Conservation (phyloP, 164 flowering plant genomes). For the Magnolia kwangsiensis region DNA sequence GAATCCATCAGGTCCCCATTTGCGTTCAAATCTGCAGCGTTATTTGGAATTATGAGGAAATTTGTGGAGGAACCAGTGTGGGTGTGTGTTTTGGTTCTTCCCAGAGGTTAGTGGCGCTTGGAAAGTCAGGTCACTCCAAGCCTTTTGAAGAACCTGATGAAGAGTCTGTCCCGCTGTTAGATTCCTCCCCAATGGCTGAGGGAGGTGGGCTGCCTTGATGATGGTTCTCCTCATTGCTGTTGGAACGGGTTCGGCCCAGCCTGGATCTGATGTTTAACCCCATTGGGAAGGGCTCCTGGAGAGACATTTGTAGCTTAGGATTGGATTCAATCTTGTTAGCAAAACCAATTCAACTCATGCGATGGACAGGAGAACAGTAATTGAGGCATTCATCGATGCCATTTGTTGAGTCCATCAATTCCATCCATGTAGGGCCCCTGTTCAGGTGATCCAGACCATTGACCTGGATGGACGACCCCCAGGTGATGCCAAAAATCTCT, state of each 20-base stretch:
- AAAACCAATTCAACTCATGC: not conserved
- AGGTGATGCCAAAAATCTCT: not conserved
- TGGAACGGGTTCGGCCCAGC: constrained; percentile 41
- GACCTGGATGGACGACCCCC: not conserved
- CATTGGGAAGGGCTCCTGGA: constrained; percentile 86
- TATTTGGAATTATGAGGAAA: not conserved
- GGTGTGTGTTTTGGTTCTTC: not conserved
- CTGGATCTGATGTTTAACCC: constrained; percentile 61
- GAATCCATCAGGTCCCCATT: not conserved
- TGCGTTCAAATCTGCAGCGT: not conserved
- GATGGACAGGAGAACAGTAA: not conserved
- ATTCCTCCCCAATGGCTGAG: constrained; percentile 43
- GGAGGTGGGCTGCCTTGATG: constrained; percentile 42
- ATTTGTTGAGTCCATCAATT: not conserved
- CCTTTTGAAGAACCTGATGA: constrained; percentile 51
- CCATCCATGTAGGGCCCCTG: not conserved
- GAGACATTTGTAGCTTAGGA: not conserved
- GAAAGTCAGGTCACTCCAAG: constrained; percentile 31
- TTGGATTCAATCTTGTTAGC: not conserved
- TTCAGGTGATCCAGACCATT: not conserved
- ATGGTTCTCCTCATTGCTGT: constrained; percentile 48
- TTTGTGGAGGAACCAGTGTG: not conserved
- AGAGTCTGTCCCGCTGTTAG: constrained; percentile 34
- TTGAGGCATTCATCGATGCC: not conserved
- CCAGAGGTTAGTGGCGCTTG: constrained; percentile 22